Evolutionary conservation across 1,284 basidiomycete species (phyloP).

Genomic region (Anthracocystis walkeri): DNA sequence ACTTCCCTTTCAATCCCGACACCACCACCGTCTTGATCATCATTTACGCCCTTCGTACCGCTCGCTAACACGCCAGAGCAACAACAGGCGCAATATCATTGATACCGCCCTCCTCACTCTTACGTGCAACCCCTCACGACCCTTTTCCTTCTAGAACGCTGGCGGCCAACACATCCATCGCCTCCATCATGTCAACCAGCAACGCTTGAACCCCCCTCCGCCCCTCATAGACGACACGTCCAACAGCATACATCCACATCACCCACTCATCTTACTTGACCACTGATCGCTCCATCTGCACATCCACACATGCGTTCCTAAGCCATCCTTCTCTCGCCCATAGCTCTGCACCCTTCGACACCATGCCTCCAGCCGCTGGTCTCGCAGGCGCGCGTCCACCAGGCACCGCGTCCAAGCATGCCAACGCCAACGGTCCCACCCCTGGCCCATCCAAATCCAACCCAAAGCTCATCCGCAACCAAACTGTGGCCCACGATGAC

Average conservation of each 20-base stretch:
- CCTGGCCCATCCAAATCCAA: conserved; percentile 32
- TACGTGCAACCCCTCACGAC: background rate
- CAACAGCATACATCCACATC: background rate
- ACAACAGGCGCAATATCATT: background rate
- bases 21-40: too few relatives aligned
- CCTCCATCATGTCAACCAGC: conserved; percentile 2
- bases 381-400: conserved; percentile 25
- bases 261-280: background rate
- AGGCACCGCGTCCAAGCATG: conserved; percentile 9
- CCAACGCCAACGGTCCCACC: conserved; percentile 5
- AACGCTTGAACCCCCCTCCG: background rate
- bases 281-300: background rate
- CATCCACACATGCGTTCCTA: conserved; percentile 23
- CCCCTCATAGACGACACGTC: conserved; percentile 5
- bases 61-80: background rate
- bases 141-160: background rate
- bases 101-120: background rate
- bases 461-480: conserved; percentile 14
- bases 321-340: background rate
- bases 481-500: conserved; percentile 14
- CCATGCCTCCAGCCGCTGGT: conserved; percentile 26
- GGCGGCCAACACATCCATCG: background rate
- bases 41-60: background rate
- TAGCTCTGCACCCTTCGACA: conserved; percentile 5
- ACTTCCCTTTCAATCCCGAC: conserved; percentile 1